Base-by-base conservation (phyloP, 2,329 filamentous ascomycete species). In the Bipolaris zeicola region DNA sequence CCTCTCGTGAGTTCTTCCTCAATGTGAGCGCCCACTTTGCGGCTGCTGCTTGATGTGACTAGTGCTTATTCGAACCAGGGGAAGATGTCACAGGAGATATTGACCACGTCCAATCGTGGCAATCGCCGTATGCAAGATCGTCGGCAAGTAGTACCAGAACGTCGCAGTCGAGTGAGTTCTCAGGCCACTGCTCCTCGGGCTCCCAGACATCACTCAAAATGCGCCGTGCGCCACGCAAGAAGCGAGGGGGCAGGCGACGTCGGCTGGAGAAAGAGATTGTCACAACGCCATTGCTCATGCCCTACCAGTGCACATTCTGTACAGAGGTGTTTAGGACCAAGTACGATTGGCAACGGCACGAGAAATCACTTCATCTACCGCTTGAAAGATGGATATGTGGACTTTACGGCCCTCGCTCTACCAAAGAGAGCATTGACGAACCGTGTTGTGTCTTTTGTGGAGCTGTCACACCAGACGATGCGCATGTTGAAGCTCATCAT, bases 251-350 rank as follows among this genome's bases (percentile, higher is more conserved):
- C 8, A 56, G 57, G 22, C 46, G 59, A 28, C 55, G 56, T 11
- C 62, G 48, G 1, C 42, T 68, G 26, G 57, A 57, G 5, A 52
- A 62, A 38, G 56, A 60, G 4, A 55, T 41, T 2, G 34, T 48
- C 2, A 48, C 52, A 13, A 26, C 54, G 20, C 47, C 60, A 2
- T 57, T 61, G 6, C 42, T 54, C 11, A 54, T 66, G 48, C 65
- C 66, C 0, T 72, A 63, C 14, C 68, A 71, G 43, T 71, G 69
- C 39, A 72, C 69, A 0, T 72, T 71, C 24, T 72, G 69, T 42
- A 71, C 69, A 0, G 69, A 72, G 38, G 63, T 61, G 11, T 72
- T 72, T 60, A 69, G 65, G 18, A 69, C 67, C 0, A 72, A 70
- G 45, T 65, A 69, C 24, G 67, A 72, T 31, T 72, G 69, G 69